Conservation (phyloP, 192 early-diverging fungal genomes). For the Diversispora epigaea region DNA sequence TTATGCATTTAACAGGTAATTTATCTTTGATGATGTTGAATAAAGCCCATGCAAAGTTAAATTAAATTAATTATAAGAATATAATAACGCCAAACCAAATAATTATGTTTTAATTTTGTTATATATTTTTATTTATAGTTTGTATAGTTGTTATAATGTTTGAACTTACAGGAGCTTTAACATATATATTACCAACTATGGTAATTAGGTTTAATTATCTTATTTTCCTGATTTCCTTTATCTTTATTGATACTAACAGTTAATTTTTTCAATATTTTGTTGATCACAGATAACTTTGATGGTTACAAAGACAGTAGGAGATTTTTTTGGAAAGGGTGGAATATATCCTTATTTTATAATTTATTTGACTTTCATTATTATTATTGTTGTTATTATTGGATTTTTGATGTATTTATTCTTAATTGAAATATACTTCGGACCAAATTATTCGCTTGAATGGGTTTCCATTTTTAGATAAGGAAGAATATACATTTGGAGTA, state of each 20-base stretch:
- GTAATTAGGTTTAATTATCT: not conserved
- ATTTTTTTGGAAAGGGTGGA: slow-evolving; percentile 70
- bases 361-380: not conserved
- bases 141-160: slow-evolving; percentile 97
- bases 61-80: not conserved
- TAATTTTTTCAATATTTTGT: not conserved
- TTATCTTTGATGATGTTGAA: too few relatives aligned
- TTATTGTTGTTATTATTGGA: not conserved
- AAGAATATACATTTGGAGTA: slow-evolving; percentile 62
- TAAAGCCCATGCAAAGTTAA: too few relatives aligned
- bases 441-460: slow-evolving; percentile 77
- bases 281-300: slow-evolving; percentile 63
- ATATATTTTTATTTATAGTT: slow-evolving; percentile 39
- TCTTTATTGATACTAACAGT: not conserved
- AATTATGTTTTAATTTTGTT: not conserved
- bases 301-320: slow-evolving; percentile 74
- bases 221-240: not conserved
- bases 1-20: slow-evolving; percentile 43
- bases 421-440: slow-evolving; percentile 49
- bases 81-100: not conserved
- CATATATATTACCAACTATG: slow-evolving; percentile 80
- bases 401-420: not conserved
- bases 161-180: slow-evolving; percentile 93
- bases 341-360: slow-evolving; percentile 44
- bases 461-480: slow-evolving; percentile 75